Evolutionary conservation across 1,284 basidiomycete genomes (phyloP).

Genomic region (Papiliotrema flavescens): DNA sequence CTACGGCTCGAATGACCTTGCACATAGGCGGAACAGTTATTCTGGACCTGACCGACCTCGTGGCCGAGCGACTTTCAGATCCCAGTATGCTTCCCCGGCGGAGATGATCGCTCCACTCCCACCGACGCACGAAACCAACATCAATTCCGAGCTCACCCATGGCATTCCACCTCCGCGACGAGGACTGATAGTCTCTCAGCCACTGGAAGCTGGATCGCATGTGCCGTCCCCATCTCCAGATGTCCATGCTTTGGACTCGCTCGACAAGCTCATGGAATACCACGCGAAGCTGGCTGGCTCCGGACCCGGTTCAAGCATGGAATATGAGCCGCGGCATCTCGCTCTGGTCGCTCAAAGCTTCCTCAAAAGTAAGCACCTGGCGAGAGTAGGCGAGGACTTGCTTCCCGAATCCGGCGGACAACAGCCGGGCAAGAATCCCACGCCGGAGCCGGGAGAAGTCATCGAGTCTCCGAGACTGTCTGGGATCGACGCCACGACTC

Average conservation of each 20-base stretch:
- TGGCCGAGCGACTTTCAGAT: too few relatives aligned
- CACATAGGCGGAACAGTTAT: too few relatives aligned
- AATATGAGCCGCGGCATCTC: not conserved
- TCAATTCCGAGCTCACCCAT: too few relatives aligned
- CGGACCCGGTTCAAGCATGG: not conserved
- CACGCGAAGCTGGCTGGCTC: not conserved
- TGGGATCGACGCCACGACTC: not conserved
- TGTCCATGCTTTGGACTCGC: not conserved
- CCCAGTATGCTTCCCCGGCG: too few relatives aligned
- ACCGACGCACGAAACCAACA: too few relatives aligned
- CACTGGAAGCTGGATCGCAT: too few relatives aligned
- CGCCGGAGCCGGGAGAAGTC: conserved; percentile 2
- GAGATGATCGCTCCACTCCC: too few relatives aligned
- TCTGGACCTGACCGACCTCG: too few relatives aligned
- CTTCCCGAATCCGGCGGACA: too few relatives aligned
- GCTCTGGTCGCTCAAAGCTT: not conserved
- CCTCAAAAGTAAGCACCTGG: not conserved
- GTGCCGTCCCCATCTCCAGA: not conserved
- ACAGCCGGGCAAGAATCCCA: not conserved
- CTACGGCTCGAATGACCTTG: too few relatives aligned
- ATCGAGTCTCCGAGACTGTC: not conserved
- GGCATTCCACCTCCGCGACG: too few relatives aligned
- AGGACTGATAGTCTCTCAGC: too few relatives aligned
- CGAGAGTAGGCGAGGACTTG: not conserved
- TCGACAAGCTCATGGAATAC: conserved; percentile 1